A percentile compares a stretch with the other conserved stretches of the same genome.
Evolutionary conservation across 176 grass and related monocot genomes (phyloP).

Genomic region (Dactylis glomerata): DNA sequence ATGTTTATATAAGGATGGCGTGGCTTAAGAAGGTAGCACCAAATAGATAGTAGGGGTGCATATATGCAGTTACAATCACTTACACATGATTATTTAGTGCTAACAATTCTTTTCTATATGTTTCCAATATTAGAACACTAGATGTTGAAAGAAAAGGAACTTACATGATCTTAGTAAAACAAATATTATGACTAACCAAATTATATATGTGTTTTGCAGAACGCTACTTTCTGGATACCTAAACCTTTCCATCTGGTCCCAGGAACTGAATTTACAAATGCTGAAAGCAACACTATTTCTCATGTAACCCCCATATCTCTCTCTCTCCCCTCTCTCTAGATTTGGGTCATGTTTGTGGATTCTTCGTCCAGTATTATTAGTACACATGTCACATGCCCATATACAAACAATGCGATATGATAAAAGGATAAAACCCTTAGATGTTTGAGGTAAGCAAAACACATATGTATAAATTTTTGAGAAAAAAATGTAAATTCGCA

Average conservation of each 20-base stretch:
- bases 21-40: neutral
- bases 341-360: no score
- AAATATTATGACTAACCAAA: neutral
- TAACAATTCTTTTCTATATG: neutral
- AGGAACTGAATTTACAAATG: neutral
- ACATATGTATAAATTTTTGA: no score
- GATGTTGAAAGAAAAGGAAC: neutral
- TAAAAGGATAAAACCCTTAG: neutral
- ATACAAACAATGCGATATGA: neutral
- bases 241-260: neutral
- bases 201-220: neutral
- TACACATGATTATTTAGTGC: neutral
- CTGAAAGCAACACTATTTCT: neutral
- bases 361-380: no score
- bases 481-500: neutral
- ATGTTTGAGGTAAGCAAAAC: no score
- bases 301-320: neutral
- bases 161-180: neutral
- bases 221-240: neutral
- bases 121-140: neutral
- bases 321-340: neutral
- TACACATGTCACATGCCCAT: neutral
- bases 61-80: neutral
- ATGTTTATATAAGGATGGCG: neutral
- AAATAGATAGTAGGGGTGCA: neutral